Conservation (phyloP, 306 rosid species). For the Cicer arietinum region DNA sequence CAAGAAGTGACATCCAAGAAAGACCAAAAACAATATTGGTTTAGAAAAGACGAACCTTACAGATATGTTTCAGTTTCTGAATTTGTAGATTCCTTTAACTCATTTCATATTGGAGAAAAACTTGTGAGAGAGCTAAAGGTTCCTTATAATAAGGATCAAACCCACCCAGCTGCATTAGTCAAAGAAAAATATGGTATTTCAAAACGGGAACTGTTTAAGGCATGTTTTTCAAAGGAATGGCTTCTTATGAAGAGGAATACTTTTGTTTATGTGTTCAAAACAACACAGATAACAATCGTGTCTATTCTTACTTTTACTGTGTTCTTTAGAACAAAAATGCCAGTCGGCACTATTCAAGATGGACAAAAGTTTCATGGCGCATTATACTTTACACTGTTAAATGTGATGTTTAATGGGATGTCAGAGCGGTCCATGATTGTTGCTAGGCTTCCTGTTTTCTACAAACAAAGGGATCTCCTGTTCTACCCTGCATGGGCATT, state of each 20-base stretch:
- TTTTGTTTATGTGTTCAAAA: slow-evolving; percentile 65
- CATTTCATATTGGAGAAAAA: slow-evolving; percentile 60
- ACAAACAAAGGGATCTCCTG: slow-evolving; percentile 74
- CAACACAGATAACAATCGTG: slow-evolving; percentile 60
- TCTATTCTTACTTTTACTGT: slow-evolving; percentile 59
- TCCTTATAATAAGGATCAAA: slow-evolving; percentile 59
- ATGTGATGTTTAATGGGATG: slow-evolving; percentile 81
- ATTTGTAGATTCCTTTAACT: slow-evolving; percentile 51
- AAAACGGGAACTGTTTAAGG: slow-evolving; percentile 69
- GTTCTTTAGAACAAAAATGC: slow-evolving; percentile 74
- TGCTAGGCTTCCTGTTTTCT: slow-evolving; percentile 70
- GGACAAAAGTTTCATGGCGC: slow-evolving; percentile 73
- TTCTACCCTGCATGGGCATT: slow-evolving; percentile 90
- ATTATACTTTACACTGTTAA: slow-evolving; percentile 64
- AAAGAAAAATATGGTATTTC: slow-evolving; percentile 70
- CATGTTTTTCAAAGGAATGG: slow-evolving; percentile 79
- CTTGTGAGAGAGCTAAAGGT: slow-evolving; percentile 52
- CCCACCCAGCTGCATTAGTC: slow-evolving; percentile 78
- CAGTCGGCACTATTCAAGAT: slow-evolving; percentile 54
- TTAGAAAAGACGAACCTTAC: slow-evolving; percentile 52
- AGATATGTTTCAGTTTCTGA: slow-evolving; percentile 64
- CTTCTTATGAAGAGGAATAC: slow-evolving; percentile 66
- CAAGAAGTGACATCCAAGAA: slow-evolving; percentile 87
- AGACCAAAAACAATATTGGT: slow-evolving; percentile 91
- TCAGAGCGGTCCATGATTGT: slow-evolving; percentile 68